Conservation (phyloP, 441 rosid genomes). For the Erysimum cheiri region DNA sequence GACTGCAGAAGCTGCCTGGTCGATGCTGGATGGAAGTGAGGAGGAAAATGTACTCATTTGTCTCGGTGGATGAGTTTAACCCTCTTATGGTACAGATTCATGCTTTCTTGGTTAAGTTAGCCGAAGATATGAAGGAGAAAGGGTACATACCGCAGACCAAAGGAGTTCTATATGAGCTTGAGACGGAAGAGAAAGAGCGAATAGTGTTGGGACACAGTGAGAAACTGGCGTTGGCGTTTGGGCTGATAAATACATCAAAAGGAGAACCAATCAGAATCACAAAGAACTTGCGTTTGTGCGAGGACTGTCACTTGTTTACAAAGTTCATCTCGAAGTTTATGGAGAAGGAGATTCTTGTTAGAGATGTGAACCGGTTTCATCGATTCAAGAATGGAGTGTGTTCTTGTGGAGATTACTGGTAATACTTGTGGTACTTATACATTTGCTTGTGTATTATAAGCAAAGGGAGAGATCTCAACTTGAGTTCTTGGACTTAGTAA, state of each 20-base stretch:
- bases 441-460: conserved; percentile 36
- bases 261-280: conserved; percentile 80
- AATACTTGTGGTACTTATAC: conserved; percentile 26
- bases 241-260: conserved; percentile 66
- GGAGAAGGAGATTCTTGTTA: conserved; percentile 73
- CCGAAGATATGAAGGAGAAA: conserved; percentile 78
- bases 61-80: conserved; percentile 71
- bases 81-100: conserved; percentile 73
- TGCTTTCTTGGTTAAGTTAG: conserved; percentile 63
- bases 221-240: conserved; percentile 86
- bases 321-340: conserved; percentile 78
- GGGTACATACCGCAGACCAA: conserved; percentile 82
- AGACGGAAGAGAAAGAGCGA: conserved; percentile 70
- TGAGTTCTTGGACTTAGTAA: conserved; percentile 31
- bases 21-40: conserved; percentile 64
- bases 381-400: conserved; percentile 77
- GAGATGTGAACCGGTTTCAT: conserved; percentile 88
- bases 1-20: conserved; percentile 63
- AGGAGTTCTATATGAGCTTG: conserved; percentile 83
- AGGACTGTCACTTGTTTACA: conserved; percentile 83
- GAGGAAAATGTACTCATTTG: conserved; percentile 63
- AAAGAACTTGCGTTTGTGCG: conserved; percentile 85
- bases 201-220: conserved; percentile 87
- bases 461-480: conserved; percentile 36
- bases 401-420: conserved; percentile 92